These are phyloP conservation scores for Orbilia blumenaviensis DNA, from an alignment of 2,329 filamentous ascomycete genomes.

Conservation along the genomic window DNA sequence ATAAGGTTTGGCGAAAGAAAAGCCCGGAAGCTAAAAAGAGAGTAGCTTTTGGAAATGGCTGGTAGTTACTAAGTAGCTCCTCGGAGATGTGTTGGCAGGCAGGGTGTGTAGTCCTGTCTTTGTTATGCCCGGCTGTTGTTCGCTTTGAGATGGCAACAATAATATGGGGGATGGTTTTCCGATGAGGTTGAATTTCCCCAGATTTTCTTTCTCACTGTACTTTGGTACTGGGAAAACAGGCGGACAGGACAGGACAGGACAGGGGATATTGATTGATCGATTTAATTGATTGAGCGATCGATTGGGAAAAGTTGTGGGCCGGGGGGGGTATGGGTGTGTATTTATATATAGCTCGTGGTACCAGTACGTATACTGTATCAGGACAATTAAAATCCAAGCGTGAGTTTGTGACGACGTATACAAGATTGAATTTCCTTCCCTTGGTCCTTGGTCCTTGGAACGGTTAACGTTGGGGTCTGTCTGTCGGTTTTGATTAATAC, in stretches of 20 bases:
- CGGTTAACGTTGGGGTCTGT: not conserved
- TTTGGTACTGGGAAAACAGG: not conserved
- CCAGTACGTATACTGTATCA: not conserved
- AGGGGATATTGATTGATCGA: not conserved
- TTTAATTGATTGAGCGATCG: not conserved
- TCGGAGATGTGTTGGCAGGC: slow-evolving; percentile 17
- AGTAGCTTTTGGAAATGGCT: not conserved
- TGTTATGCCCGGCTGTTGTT: slow-evolving; percentile 5
- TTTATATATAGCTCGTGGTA: slow-evolving; percentile 10
- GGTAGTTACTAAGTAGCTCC: not conserved
- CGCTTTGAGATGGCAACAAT: not conserved
- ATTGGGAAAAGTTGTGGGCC: not conserved
- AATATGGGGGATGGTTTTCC: not conserved
- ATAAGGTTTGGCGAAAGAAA: not conserved
- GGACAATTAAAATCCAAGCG: slow-evolving; percentile 6
- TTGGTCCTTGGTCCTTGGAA: not conserved
- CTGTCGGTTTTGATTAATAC: not conserved
- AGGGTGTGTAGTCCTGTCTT: not conserved
- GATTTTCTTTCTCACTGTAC: not conserved
- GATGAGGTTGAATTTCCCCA: not conserved
- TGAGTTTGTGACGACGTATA: slow-evolving; percentile 4
- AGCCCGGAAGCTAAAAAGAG: no score
- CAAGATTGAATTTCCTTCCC: slow-evolving; percentile 1
- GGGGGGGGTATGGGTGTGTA: no score
- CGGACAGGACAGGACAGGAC: not conserved